phyloP scores from a whole-genome alignment of 176 grass and related monocot genomes.

The Pontederia crassipes region DNA sequence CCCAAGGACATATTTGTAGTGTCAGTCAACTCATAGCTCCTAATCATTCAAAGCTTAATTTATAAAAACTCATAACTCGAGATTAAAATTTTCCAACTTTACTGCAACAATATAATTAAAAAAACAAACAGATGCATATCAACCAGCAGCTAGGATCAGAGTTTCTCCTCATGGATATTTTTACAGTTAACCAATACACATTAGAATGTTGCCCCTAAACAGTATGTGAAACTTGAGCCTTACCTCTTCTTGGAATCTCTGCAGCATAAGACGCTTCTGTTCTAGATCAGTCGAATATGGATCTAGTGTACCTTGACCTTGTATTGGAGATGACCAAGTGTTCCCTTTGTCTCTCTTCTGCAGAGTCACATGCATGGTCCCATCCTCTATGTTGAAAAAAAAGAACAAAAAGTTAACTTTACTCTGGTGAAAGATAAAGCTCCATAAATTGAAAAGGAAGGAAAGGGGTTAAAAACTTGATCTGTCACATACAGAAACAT shows the following conservation, averaged over 20 bases:
- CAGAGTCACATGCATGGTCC: slow-evolving; percentile 76
- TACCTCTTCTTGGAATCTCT: slow-evolving; percentile 99
- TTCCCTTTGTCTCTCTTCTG: slow-evolving; percentile 96
- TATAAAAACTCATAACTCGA: too few species aligned
- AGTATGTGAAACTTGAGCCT: slow-evolving; percentile 5
- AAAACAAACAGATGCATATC: too few species aligned
- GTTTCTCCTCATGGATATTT: too few species aligned
- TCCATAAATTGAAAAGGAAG: background rate
- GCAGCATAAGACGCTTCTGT: slow-evolving; percentile 95
- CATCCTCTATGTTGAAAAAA: slow-evolving; percentile 46
- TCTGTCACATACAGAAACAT: too few species aligned
- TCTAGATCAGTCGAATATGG: slow-evolving; percentile 70
- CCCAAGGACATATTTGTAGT: too few species aligned
- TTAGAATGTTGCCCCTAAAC: background rate
- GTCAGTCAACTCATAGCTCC: too few species aligned
- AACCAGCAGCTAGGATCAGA: too few species aligned
- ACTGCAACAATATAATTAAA: too few species aligned
- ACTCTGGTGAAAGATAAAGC: background rate
- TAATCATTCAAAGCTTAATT: too few species aligned
- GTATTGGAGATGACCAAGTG: slow-evolving; percentile 89
- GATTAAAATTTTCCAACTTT: too few species aligned
- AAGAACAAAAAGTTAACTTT: background rate
- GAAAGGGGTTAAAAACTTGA: too few species aligned
- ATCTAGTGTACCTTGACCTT: slow-evolving; percentile 72
- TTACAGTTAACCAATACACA: background rate